phyloP scores from a whole-genome alignment of 352 stramenopile species.

The Globisporangium takayamanum region DNA sequence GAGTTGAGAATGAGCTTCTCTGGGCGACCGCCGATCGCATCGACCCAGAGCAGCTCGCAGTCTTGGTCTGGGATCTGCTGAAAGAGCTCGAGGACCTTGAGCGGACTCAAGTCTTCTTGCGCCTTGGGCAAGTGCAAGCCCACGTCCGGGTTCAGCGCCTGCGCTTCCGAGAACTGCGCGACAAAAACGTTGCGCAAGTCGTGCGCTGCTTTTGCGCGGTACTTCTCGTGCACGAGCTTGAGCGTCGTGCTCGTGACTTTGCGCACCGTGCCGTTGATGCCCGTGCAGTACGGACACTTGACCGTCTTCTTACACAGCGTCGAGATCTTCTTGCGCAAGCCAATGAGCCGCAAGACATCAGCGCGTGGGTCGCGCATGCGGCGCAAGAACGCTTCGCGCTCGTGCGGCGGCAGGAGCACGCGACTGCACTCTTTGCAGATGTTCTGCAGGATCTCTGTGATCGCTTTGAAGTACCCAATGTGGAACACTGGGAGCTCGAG shows the following conservation, averaged over 20 bases:
- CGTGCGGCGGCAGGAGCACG: constrained; percentile 90
- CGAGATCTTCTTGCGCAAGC: constrained; percentile 92
- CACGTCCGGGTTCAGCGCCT: constrained; percentile 82
- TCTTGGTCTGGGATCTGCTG: constrained; percentile 96
- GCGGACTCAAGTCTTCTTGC: constrained; percentile 87
- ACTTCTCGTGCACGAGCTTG: constrained; percentile 98
- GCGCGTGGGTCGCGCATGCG: constrained; percentile 84
- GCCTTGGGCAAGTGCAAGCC: constrained; percentile 79
- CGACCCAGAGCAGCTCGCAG: constrained; percentile 97
- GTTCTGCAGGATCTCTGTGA: constrained; percentile 96
- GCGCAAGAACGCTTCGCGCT: constrained; percentile 83
- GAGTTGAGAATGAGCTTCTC: constrained; percentile 98
- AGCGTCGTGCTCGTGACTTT: constrained; percentile 96
- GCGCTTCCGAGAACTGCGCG: constrained; percentile 71
- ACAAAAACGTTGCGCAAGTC: constrained; percentile 84
- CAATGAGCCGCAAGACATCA: constrained; percentile 72
- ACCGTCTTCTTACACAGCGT: constrained; percentile 96
- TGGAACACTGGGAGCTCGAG: constrained; percentile 98
- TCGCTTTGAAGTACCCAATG: constrained; percentile 99
- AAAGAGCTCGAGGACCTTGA: constrained; percentile 93
- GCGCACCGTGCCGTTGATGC: constrained; percentile 96
- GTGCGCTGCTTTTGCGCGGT: constrained; percentile 84
- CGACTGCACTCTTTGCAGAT: constrained; percentile 96
- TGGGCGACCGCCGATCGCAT: constrained; percentile 89
- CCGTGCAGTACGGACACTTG: constrained; percentile 94